A percentile compares a stretch with the other conserved stretches of the same genome.
phyloP scores from a whole-genome alignment of 2,329 filamentous ascomycete species.

The Diplodia sapinea region DNA sequence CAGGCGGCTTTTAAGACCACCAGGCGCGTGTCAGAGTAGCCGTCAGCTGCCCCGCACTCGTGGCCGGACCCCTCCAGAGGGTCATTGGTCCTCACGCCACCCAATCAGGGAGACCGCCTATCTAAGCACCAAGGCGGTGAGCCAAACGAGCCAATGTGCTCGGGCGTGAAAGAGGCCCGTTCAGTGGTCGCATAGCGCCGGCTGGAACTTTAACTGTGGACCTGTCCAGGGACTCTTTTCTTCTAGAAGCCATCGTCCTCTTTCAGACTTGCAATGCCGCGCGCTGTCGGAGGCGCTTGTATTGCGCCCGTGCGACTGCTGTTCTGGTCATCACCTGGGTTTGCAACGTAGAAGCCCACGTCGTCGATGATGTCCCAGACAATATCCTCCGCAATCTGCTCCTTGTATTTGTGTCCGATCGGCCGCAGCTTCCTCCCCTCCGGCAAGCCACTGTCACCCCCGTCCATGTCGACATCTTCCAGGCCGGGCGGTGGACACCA shows the following conservation, averaged over 20 bases:
- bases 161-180: slow-evolving; percentile 17
- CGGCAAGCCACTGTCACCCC: slow-evolving; percentile 35
- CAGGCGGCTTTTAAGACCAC: slow-evolving; percentile 13
- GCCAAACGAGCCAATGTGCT: slow-evolving; percentile 4
- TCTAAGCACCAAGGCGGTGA: slow-evolving; percentile 31
- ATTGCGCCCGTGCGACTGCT: slow-evolving; percentile 34
- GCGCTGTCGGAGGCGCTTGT: slow-evolving; percentile 45
- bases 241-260: slow-evolving; percentile 31
- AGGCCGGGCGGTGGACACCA: slow-evolving; percentile 79
- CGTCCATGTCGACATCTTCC: slow-evolving; percentile 44
- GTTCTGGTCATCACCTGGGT: slow-evolving; percentile 51
- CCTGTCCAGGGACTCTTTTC: slow-evolving; percentile 2
- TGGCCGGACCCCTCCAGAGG: slow-evolving; percentile 16
- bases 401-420: slow-evolving; percentile 79
- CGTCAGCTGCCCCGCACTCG: slow-evolving; percentile 31
- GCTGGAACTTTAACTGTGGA: slow-evolving; percentile 17
- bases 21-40: slow-evolving; percentile 19
- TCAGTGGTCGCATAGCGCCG: slow-evolving; percentile 12
- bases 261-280: slow-evolving; percentile 38
- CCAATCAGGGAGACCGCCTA: slow-evolving; percentile 30
- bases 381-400: slow-evolving; percentile 94
- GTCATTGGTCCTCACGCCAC: slow-evolving; percentile 25
- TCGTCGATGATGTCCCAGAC: slow-evolving; percentile 94
- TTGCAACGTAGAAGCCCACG: slow-evolving; percentile 84
- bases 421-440: slow-evolving; percentile 56